Conservation (phyloP, 2,329 filamentous ascomycete genomes). For the Arthrobotrys sphaeroides region DNA sequence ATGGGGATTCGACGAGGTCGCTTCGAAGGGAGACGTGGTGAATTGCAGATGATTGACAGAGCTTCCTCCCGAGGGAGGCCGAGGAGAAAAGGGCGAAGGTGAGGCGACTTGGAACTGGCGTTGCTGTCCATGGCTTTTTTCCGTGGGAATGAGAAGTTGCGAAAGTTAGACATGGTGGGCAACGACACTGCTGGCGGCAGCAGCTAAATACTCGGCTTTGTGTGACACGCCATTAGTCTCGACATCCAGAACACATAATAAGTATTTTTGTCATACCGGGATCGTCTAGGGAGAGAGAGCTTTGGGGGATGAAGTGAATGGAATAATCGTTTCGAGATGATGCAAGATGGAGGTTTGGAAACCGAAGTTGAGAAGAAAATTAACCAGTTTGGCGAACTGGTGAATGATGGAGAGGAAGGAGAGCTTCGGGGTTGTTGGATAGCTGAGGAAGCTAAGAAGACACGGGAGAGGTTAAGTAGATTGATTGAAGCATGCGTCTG, state of each 20-base stretch:
- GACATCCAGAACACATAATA: background rate
- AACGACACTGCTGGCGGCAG: background rate
- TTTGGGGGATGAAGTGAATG: background rate
- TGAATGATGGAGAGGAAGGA: background rate
- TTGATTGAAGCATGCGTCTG: background rate
- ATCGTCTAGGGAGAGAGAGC: background rate
- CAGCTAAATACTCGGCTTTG: background rate
- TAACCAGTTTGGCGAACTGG: background rate
- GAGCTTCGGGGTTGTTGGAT: background rate
- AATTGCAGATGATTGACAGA: background rate
- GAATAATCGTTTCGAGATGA: constrained; percentile 3
- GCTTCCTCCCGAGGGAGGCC: background rate
- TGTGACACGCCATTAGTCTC: background rate
- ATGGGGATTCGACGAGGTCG: background rate
- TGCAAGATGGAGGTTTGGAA: constrained; percentile 10
- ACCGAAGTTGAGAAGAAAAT: background rate
- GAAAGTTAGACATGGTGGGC: constrained; percentile 18
- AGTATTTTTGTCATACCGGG: background rate
- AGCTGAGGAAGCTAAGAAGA: background rate
- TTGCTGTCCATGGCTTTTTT: background rate
- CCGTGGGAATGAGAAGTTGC: constrained; percentile 3
- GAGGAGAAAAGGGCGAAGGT: constrained; percentile 9
- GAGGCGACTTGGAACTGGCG: background rate
- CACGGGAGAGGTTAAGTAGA: background rate
- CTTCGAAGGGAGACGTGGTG: background rate